Evolutionary conservation across 129 eudicot genomes (phyloP).

Genomic region (Flaveria linearis): DNA sequence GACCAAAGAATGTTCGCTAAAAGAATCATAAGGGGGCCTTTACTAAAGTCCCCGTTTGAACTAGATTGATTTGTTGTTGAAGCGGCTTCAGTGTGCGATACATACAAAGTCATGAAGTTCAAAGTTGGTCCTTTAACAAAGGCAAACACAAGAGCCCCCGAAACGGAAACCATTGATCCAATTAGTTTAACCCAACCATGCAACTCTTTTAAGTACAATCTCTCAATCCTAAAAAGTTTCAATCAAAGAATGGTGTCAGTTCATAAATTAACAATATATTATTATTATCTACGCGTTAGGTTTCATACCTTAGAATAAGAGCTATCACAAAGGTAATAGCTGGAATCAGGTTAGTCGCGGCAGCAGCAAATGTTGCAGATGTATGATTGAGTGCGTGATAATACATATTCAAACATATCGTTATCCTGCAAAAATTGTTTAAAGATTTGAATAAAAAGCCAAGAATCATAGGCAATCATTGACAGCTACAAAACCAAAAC

Average conservation of each 20-base stretch:
- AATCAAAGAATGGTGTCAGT: neutral
- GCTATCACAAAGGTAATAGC: constrained; percentile 70
- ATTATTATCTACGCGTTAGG: neutral
- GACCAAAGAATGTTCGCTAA: constrained; percentile 57
- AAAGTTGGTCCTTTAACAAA: constrained; percentile 47
- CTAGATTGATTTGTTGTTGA: constrained; percentile 10
- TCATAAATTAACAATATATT: neutral
- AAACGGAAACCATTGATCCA: constrained; percentile 43
- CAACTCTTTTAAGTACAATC: constrained; percentile 36
- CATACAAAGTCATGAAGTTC: constrained; percentile 36
- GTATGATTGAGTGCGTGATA: constrained; percentile 49
- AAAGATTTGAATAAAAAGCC: neutral
- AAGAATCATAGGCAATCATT: neutral
- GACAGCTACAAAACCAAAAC: neutral
- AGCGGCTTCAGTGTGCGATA: constrained; percentile 1
- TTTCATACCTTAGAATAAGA: constrained; percentile 48
- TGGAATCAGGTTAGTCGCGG: constrained; percentile 64
- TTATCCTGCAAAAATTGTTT: constrained; percentile 42
- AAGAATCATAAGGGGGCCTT: constrained; percentile 59
- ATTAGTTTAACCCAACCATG: constrained; percentile 48
- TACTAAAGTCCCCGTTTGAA: constrained; percentile 38
- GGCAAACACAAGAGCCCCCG: constrained; percentile 56
- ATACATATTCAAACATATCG: constrained; percentile 54
- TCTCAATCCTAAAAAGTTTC: constrained; percentile 54
- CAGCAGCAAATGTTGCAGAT: constrained; percentile 84